Percentiles rank a stretch among this genome's conserved stretches.
Conservation (phyloP, 2,329 filamentous ascomycete species). For the Neocucurbitaria cava region DNA sequence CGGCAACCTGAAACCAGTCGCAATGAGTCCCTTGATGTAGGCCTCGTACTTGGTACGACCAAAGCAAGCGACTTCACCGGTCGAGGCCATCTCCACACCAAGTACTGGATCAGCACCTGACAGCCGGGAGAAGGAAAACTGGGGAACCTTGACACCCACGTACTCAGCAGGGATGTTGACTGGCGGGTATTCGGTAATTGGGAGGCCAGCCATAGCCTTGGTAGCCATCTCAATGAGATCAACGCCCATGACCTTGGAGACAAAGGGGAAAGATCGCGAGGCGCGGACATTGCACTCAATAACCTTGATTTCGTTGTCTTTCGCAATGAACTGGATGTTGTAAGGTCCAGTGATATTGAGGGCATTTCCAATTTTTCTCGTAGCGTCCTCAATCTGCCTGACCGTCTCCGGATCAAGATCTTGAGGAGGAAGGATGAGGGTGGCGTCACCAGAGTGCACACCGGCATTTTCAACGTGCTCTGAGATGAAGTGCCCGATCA, state of each 20-base stretch:
- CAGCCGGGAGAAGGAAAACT: slow-evolving; percentile 98
- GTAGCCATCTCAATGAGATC: slow-evolving; percentile 99
- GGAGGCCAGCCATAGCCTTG: slow-evolving; percentile 89
- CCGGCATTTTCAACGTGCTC: slow-evolving; percentile 99
- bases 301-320: slow-evolving; percentile 99
- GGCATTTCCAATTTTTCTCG: slow-evolving; percentile 90
- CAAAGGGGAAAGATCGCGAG: slow-evolving; percentile 95
- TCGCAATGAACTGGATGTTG: slow-evolving; percentile 99
- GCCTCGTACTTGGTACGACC: slow-evolving; percentile 96
- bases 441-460: slow-evolving; percentile 97
- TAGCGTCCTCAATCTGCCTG: slow-evolving; percentile 89
- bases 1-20: slow-evolving; percentile 94
- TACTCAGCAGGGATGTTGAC: slow-evolving; percentile 78
- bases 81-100: slow-evolving; percentile 99
- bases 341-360: slow-evolving; percentile 95
- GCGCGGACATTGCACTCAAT: slow-evolving; percentile 99
- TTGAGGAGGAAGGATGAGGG: slow-evolving; percentile 91
- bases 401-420: slow-evolving; percentile 91
- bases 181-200: slow-evolving; percentile 81
- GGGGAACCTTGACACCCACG: slow-evolving; percentile 96
- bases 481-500: slow-evolving; percentile 95
- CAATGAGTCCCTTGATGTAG: slow-evolving; percentile 94
- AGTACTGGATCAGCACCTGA: slow-evolving; percentile 95
- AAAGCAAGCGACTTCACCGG: slow-evolving; percentile 96
- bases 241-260: slow-evolving; percentile 97